Evolutionary conservation across 208 protist species (phyloP).

Genomic region (Leishmania amazonensis): DNA sequence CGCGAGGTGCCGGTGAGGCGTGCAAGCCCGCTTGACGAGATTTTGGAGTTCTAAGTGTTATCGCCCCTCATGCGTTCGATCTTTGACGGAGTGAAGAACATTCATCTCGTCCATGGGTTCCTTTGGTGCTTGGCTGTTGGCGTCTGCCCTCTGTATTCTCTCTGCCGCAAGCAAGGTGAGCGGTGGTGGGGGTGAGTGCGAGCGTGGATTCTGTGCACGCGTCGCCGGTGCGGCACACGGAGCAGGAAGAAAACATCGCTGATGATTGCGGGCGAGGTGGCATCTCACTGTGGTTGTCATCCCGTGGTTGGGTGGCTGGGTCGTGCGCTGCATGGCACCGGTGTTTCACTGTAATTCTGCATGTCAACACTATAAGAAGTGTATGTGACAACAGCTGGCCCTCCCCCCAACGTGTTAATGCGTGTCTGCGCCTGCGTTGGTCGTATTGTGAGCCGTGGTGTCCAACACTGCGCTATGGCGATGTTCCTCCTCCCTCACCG

Average conservation of each 20-base stretch:
- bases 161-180: background rate
- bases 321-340: background rate
- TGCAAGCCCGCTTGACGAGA: conserved; percentile 53
- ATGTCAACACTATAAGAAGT: background rate
- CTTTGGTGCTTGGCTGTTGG: background rate
- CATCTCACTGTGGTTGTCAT: background rate
- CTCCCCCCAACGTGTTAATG: background rate
- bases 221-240: background rate
- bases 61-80: too few species aligned
- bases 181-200: background rate
- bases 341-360: background rate
- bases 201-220: background rate
- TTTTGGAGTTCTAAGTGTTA: conserved; percentile 51
- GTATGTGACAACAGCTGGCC: background rate
- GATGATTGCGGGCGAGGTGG: background rate
- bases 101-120: background rate
- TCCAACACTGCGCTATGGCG: background rate
- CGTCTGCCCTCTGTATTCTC: background rate
- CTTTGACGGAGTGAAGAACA: background rate
- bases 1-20: conserved; percentile 36
- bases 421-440: background rate
- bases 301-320: background rate
- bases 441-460: background rate
- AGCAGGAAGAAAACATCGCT: background rate
- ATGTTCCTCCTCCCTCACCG: background rate